phyloP scores from a whole-genome alignment of 306 rosid species.

The Quercus aquifolioides region DNA sequence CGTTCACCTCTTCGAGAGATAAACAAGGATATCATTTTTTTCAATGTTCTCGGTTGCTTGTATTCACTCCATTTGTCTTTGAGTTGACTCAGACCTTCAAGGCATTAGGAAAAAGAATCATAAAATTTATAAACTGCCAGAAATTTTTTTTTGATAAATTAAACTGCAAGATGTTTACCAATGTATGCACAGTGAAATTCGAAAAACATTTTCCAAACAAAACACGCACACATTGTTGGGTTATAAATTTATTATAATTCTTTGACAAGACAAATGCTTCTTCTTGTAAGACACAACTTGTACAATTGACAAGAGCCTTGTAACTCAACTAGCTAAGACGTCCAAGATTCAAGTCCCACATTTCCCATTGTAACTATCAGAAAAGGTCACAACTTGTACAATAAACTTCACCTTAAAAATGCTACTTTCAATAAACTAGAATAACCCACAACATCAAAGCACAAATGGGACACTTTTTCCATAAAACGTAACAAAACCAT shows the following conservation, averaged over 20 bases:
- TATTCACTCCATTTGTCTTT: conserved; percentile 65
- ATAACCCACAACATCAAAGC: neutral
- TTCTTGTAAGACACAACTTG: neutral
- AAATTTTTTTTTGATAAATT: no score
- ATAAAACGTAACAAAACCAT: neutral
- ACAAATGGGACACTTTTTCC: neutral
- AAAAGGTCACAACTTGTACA: neutral
- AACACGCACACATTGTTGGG: neutral
- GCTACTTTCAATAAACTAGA: neutral
- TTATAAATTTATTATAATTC: neutral
- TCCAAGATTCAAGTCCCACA: no score
- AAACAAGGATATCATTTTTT: conserved; percentile 59
- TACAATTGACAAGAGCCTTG: neutral
- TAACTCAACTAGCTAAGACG: no score
- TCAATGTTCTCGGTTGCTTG: conserved; percentile 58
- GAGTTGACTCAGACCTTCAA: conserved; percentile 63
- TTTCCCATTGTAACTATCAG: no score
- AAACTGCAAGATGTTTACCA: neutral
- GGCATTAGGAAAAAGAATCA: neutral
- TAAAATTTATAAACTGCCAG: neutral
- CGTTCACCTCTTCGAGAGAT: conserved; percentile 66
- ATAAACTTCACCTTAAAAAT: neutral
- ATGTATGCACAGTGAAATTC: neutral
- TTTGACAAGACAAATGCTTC: neutral
- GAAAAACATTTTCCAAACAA: neutral